Percentiles rank a stretch among this genome's conserved stretches.
Conservation (phyloP, 2,329 filamentous ascomycete genomes). For the Shiraia bambusicola region DNA sequence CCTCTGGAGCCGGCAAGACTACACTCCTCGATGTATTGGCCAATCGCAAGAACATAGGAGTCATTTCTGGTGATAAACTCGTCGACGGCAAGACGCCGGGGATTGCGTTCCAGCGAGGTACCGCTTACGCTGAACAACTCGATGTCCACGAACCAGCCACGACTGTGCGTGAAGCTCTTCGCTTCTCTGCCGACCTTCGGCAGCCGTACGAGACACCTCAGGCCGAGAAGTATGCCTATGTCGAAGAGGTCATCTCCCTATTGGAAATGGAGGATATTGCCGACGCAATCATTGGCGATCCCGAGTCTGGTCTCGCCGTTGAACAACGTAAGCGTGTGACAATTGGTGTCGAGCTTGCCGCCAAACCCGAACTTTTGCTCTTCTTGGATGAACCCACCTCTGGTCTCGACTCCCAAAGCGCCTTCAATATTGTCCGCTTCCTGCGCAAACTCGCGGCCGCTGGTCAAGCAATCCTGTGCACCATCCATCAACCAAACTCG, state of each 20-base stretch:
- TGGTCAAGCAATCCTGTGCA: slow-evolving; percentile 86
- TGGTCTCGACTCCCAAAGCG: slow-evolving; percentile 70
- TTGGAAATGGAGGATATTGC: slow-evolving; percentile 67
- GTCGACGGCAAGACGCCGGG: slow-evolving; percentile 61
- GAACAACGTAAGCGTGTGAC: slow-evolving; percentile 65
- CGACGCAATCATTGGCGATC: slow-evolving; percentile 65
- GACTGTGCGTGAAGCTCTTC: slow-evolving; percentile 66
- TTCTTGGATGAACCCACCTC: slow-evolving; percentile 80
- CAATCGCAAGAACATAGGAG: slow-evolving; percentile 64
- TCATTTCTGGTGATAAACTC: slow-evolving; percentile 63
- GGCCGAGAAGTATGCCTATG: slow-evolving; percentile 64
- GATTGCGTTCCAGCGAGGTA: slow-evolving; percentile 64
- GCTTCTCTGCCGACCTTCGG: slow-evolving; percentile 66
- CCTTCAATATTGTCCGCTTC: slow-evolving; percentile 77
- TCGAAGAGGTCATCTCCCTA: slow-evolving; percentile 65
- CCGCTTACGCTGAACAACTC: slow-evolving; percentile 65
- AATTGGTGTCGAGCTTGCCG: slow-evolving; percentile 62
- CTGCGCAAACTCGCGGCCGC: slow-evolving; percentile 74
- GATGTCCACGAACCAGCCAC: slow-evolving; percentile 64
- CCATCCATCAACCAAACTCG: slow-evolving; percentile 87
- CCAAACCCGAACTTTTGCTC: slow-evolving; percentile 70
- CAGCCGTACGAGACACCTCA: slow-evolving; percentile 61
- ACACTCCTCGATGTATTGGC: slow-evolving; percentile 78
- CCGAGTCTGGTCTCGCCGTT: slow-evolving; percentile 61
- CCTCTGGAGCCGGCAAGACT: slow-evolving; percentile 76